These are phyloP conservation scores for Xylaria sp. DNA, from an alignment of 2,329 filamentous ascomycete species.

Conservation along the genomic window DNA sequence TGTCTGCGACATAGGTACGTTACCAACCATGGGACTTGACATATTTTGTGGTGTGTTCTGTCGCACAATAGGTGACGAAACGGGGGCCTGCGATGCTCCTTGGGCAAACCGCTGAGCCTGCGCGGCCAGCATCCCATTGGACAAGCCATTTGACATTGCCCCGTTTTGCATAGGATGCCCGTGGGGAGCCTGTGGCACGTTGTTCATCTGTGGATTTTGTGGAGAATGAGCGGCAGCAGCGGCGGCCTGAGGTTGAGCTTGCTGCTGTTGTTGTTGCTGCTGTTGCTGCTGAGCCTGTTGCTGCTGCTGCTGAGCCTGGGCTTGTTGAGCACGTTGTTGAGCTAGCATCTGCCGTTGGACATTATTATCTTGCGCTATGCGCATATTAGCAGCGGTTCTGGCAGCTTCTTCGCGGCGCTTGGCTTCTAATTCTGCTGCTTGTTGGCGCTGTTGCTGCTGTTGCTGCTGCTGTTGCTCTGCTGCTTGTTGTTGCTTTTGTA, in stretches of 20 bases:
- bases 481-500: conserved; percentile 58
- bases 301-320: conserved; percentile 23
- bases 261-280: conserved; percentile 57
- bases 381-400: conserved; percentile 28
- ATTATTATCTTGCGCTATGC: conserved; percentile 27
- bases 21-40: conserved; percentile 73
- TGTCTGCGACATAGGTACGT: conserved; percentile 72
- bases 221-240: conserved; percentile 51
- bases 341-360: conserved; percentile 31
- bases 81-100: conserved; percentile 70
- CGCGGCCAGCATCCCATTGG: conserved; percentile 57
- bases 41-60: conserved; percentile 73
- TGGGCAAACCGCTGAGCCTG: conserved; percentile 61
- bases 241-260: conserved; percentile 36
- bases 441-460: conserved; percentile 31
- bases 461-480: conserved; percentile 51
- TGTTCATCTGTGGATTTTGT: conserved; percentile 46
- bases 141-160: conserved; percentile 52
- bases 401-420: conserved; percentile 41
- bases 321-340: conserved; percentile 33
- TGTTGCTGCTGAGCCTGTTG: conserved; percentile 39
- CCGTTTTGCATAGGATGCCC: conserved; percentile 58
- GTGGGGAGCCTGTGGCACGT: conserved; percentile 56
- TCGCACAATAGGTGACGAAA: conserved; percentile 74
- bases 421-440: conserved; percentile 45